These are phyloP conservation scores for Metschnikowia matae DNA, from an alignment of 805 yeast genomes.

Conservation along the genomic window DNA sequence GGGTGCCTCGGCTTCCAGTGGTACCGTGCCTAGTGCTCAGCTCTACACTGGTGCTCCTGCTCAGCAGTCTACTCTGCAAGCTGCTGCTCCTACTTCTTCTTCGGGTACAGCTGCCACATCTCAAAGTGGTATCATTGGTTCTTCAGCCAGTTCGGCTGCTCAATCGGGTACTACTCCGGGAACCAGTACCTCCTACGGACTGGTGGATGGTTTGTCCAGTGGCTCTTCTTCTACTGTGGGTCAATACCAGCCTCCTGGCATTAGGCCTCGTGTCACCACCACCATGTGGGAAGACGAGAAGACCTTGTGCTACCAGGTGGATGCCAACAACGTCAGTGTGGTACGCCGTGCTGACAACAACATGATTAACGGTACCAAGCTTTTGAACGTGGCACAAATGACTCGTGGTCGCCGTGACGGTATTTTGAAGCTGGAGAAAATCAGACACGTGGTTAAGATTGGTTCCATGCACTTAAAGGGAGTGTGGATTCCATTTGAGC, in stretches of 20 bases:
- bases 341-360: constrained; percentile 82
- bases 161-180: constrained; percentile 11
- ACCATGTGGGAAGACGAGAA: constrained; percentile 92
- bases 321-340: constrained; percentile 74
- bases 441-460: constrained; percentile 75
- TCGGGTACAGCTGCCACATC: constrained; percentile 26
- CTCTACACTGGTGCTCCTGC: constrained; percentile 11
- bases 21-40: constrained; percentile 13
- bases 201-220: constrained; percentile 14
- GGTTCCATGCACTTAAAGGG: constrained; percentile 89
- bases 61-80: constrained; percentile 10
- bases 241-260: constrained; percentile 44
- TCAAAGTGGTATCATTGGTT: constrained; percentile 16
- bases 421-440: constrained; percentile 69
- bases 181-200: constrained; percentile 14
- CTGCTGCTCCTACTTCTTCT: constrained; percentile 12
- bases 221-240: constrained; percentile 33
- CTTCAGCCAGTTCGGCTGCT: constrained; percentile 16
- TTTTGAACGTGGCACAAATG: constrained; percentile 80
- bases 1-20: constrained; percentile 7
- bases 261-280: constrained; percentile 67
- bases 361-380: constrained; percentile 82
- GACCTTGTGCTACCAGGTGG: constrained; percentile 80
- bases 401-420: constrained; percentile 87
- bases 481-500: constrained; percentile 84